phyloP scores from a whole-genome alignment of 2,329 filamentous ascomycete species.

The Colletotrichum lindemuthianum region DNA sequence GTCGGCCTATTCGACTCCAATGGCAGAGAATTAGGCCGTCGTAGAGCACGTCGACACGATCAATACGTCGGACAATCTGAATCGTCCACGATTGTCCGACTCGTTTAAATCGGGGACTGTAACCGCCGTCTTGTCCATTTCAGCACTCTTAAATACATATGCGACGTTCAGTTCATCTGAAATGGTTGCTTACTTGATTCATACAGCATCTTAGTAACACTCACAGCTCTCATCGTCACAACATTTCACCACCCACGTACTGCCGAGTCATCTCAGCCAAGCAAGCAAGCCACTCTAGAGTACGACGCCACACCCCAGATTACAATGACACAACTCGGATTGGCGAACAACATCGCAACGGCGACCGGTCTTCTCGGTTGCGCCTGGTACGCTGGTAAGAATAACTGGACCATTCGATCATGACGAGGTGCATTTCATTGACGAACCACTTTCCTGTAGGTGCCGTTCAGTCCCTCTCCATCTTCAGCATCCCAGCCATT shows the following conservation, averaged over 20 bases:
- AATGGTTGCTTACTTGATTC: too few relatives aligned
- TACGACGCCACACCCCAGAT: not conserved
- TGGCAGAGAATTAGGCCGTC: not conserved
- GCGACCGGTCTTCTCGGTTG: conserved; percentile 27
- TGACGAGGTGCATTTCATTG: too few relatives aligned
- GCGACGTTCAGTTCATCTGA: not conserved
- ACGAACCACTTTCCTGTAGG: conserved; percentile 41
- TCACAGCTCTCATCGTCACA: not conserved
- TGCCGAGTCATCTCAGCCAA: conserved; percentile 1
- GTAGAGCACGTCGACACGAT: not conserved
- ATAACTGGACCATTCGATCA: too few relatives aligned
- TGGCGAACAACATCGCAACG: conserved; percentile 29
- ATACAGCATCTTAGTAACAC: too few relatives aligned
- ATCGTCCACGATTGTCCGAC: conserved; percentile 17
- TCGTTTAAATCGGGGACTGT: conserved; percentile 1
- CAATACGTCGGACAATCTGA: conserved; percentile 24
- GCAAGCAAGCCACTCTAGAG: too few relatives aligned
- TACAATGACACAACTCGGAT: conserved; percentile 30
- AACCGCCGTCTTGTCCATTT: not conserved
- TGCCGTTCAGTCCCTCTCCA: conserved; percentile 47
- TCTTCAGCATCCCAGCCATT: conserved; percentile 47
- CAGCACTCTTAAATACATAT: not conserved
- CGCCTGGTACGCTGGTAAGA: conserved; percentile 34
- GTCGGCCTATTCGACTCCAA: not conserved
- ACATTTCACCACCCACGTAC: not conserved